A percentile compares a stretch with the other conserved stretches of the same genome.
These are phyloP conservation scores for Lepidium didymum DNA, from an alignment of 345 rosid species.

Conservation along the genomic window DNA sequence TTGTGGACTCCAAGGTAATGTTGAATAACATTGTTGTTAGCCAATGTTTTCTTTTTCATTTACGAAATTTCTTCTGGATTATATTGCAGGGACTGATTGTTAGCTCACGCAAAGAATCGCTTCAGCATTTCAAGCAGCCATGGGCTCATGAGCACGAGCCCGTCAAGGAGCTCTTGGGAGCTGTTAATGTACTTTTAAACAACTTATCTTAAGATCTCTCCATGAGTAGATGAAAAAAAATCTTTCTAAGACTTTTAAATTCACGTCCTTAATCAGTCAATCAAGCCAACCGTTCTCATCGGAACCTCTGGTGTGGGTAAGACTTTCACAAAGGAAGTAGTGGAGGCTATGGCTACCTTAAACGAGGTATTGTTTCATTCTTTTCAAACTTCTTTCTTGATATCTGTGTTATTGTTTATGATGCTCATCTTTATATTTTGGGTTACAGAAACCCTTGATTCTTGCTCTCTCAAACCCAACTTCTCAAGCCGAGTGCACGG, in stretches of 20 bases:
- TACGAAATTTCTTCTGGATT: background rate
- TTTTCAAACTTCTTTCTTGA: background rate
- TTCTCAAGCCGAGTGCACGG: conserved; percentile 94
- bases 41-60: background rate
- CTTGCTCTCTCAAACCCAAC: conserved; percentile 96
- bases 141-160: conserved; percentile 94
- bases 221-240: background rate
- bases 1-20: conserved; percentile 89
- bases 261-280: conserved; percentile 39
- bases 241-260: background rate
- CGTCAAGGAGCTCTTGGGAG: conserved; percentile 52
- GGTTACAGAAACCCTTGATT: conserved; percentile 75
- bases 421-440: conserved; percentile 11
- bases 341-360: conserved; percentile 73
- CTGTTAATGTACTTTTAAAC: conserved; percentile 67
- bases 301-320: conserved; percentile 95
- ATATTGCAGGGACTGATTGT: conserved; percentile 70
- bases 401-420: background rate
- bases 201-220: background rate
- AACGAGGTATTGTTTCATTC: conserved; percentile 48
- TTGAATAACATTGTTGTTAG: background rate
- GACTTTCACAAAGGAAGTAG: conserved; percentile 86
- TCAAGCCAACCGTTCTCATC: conserved; percentile 87
- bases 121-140: conserved; percentile 93
- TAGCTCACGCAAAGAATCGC: conserved; percentile 59